Base-by-base conservation (phyloP, 2,329 filamentous ascomycete species). In the Neurospora sp. region DNA sequence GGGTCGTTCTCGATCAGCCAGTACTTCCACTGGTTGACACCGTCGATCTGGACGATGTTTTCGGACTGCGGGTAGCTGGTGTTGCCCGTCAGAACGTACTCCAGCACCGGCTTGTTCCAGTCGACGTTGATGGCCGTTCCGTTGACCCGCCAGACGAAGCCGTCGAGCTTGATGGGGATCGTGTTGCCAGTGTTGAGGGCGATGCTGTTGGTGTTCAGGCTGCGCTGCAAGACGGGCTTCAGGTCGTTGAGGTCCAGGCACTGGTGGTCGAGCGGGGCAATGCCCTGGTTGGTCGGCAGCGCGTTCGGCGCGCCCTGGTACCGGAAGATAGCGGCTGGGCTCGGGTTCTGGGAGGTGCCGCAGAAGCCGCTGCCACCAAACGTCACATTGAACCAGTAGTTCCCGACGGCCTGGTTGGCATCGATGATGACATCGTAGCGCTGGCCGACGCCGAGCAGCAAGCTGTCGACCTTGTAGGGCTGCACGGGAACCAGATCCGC, bases 401-500 rank as follows among this genome's bases (percentile, higher is more conserved):
- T 81, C 2, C 73, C 78, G 2, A 28, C 28, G 28, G 28, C 28
- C 28, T 78, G 71, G 69, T 74, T 76, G 28, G 80, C 83, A 65
- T 82, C 79, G 67, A 86, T 82, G 69, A 83, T 78, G 12, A 85
- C 77, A 72, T 85, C 83, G 72, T 79, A 80, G 23, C 81, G 77
- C 74, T 78, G 82, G 71, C 78, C 82, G 70, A 88, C 81, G 36
- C 79, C 84, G 12, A 89, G 78, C 67, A 82, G 84, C 23, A 89
- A 76, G 66, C 82, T 79, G 38, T 82, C 78, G 0, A 84, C 84
- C 0, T 80, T 80, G 74, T 83, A 83, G 4, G 87, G 84, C 68
- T 82, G 75, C 68, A 87, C 78, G 0, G 84, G 82, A 3, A 87
- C 84, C 52, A 86, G 82, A 73, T 88, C 86, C 65, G 81, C 80